These are phyloP conservation scores for Golubevia pallescens DNA, from an alignment of 1,284 basidiomycete species.

Conservation along the genomic window DNA sequence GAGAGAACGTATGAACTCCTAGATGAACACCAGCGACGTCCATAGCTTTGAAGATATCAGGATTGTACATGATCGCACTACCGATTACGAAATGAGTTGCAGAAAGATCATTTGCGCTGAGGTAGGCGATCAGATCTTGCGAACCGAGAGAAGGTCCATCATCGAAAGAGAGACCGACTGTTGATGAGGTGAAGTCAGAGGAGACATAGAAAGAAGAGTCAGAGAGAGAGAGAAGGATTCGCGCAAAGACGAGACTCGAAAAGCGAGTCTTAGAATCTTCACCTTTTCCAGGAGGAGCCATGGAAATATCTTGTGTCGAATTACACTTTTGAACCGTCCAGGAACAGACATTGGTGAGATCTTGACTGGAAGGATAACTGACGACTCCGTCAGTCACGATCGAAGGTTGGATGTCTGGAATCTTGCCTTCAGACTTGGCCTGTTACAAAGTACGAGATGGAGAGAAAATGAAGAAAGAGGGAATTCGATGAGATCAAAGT, in stretches of 20 bases:
- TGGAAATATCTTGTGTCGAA: slow-evolving; percentile 38
- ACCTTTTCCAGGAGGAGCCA: slow-evolving; percentile 19
- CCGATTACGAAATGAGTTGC: slow-evolving; percentile 58
- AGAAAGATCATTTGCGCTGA: slow-evolving; percentile 9
- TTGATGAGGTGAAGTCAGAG: slow-evolving; percentile 10
- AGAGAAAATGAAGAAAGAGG: too few species aligned
- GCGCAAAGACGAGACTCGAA: too few species aligned
- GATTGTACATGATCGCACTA: slow-evolving; percentile 40
- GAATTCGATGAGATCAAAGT: too few species aligned
- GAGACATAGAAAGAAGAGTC: too few species aligned
- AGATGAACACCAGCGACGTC: slow-evolving; percentile 39
- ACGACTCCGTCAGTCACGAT: slow-evolving; percentile 17
- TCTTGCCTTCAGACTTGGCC: slow-evolving; percentile 35
- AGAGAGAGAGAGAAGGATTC: too few species aligned
- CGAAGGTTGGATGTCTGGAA: slow-evolving; percentile 42
- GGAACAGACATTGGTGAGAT: slow-evolving; percentile 39
- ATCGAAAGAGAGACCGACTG: slow-evolving; percentile 25
- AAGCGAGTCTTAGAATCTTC: too few species aligned
- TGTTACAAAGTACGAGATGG: not conserved
- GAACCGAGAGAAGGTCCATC: slow-evolving; percentile 45
- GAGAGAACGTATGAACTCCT: slow-evolving; percentile 48
- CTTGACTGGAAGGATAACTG: slow-evolving; percentile 32
- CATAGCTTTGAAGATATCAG: slow-evolving; percentile 26
- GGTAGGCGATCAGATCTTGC: slow-evolving; percentile 20
- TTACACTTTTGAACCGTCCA: slow-evolving; percentile 45